Evolutionary conservation across 1,284 basidiomycete species (phyloP).

Genomic region (Xerocomus cyaneibrunnescens): DNA sequence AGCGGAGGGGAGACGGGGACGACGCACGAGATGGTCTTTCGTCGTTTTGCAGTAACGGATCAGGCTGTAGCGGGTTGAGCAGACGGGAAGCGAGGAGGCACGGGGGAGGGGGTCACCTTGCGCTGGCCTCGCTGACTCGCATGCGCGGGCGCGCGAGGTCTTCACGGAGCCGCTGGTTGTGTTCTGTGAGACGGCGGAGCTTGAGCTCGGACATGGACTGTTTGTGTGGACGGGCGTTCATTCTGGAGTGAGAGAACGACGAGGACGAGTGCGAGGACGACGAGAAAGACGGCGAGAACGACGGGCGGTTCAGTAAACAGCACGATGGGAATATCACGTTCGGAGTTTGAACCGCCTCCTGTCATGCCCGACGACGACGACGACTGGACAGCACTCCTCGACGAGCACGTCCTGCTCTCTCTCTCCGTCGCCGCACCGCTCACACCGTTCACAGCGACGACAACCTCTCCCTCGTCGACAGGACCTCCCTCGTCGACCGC

Average conservation of each 20-base stretch:
- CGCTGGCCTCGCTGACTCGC: constrained; percentile 74
- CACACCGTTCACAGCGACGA: constrained; percentile 17
- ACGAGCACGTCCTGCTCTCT: constrained; percentile 20
- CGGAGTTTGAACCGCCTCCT: constrained; percentile 28
- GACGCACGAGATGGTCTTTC: constrained; percentile 67
- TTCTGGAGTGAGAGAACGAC: constrained; percentile 21
- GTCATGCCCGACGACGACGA: constrained; percentile 18
- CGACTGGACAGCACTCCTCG: constrained; percentile 32
- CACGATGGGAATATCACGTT: constrained; percentile 17
- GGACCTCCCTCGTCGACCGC: constrained; percentile 26
- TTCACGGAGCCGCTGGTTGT: constrained; percentile 74
- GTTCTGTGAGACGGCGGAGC: constrained; percentile 75
- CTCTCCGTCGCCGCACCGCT: not conserved
- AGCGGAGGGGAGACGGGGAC: not conserved
- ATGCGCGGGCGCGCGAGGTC: constrained; percentile 75
- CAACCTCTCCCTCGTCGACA: constrained; percentile 11
- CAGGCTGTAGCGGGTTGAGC: constrained; percentile 46
- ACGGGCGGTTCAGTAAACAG: too few species aligned
- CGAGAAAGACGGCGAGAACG: not conserved
- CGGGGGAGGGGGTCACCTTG: constrained; percentile 47
- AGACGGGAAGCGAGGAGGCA: not conserved
- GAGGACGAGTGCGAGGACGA: not conserved
- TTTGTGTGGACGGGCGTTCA: constrained; percentile 57
- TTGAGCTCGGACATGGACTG: constrained; percentile 83
- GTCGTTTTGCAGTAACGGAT: constrained; percentile 76